These are phyloP conservation scores for Trichoderma oligosporum DNA, from an alignment of 2,329 filamentous ascomycete genomes.

Conservation along the genomic window DNA sequence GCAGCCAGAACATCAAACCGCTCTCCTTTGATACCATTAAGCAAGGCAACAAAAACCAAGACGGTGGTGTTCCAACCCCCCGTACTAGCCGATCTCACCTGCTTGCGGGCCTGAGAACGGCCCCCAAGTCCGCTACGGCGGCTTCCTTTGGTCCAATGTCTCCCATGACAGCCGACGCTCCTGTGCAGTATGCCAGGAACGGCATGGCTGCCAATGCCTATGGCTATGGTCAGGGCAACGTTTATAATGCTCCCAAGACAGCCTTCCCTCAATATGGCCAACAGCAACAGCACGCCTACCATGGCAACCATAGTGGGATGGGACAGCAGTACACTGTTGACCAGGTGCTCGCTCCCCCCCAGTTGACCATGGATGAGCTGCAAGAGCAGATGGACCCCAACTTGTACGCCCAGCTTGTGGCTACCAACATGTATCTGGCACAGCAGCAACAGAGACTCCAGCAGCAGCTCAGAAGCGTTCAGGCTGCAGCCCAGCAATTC, in stretches of 20 bases:
- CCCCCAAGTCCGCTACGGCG: slow-evolving; percentile 78
- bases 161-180: slow-evolving; percentile 37
- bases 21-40: slow-evolving; percentile 73
- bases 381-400: slow-evolving; percentile 78
- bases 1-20: slow-evolving; percentile 85
- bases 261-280: slow-evolving; percentile 50
- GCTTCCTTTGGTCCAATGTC: slow-evolving; percentile 69
- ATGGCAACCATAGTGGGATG: no score
- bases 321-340: slow-evolving; percentile 69
- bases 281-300: slow-evolving; percentile 29
- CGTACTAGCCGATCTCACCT: slow-evolving; percentile 93
- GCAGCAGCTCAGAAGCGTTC: slow-evolving; percentile 83
- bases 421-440: slow-evolving; percentile 86
- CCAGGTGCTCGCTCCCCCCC: slow-evolving; percentile 80
- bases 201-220: slow-evolving; percentile 45
- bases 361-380: slow-evolving; percentile 67
- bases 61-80: slow-evolving; percentile 71
- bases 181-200: slow-evolving; percentile 44
- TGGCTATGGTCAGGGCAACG: slow-evolving; percentile 40
- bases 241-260: slow-evolving; percentile 54
- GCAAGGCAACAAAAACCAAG: slow-evolving; percentile 63
- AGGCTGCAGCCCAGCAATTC: slow-evolving; percentile 77
- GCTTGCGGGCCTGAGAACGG: slow-evolving; percentile 86
- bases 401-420: slow-evolving; percentile 81
- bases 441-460: slow-evolving; percentile 94